Base-by-base conservation (phyloP, 768 basidiomycete genomes). In the Suillus lakei region DNA sequence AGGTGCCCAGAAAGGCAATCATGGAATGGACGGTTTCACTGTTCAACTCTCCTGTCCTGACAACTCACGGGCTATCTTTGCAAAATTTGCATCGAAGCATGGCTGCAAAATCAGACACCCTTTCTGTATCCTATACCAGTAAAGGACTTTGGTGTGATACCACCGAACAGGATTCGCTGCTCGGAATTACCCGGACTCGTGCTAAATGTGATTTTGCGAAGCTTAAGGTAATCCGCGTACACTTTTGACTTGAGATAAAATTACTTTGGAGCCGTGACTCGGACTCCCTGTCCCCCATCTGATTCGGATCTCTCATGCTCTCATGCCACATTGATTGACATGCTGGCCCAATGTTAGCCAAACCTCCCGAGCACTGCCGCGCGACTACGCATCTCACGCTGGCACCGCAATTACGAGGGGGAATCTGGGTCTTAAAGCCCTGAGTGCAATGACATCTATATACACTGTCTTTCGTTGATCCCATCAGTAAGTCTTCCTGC, bases 1-100 rank as follows among this genome's bases (percentile, higher is more conserved):
- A 64, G 36, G 54, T 62, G 53, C 44, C 46, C 46, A 63, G 59
- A 66, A 62, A 32, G 3, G 44, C 60, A 38, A 16, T 26, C 26
- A 54, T 48, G 44, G 12, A 23, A 46, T 12, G 43, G 10, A 46
- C 18, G 41, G 18, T 43, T 9, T 4, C 16, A 21, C 12, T 10
- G 21, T 10, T 46, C 23, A 46, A 48, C 46, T 23, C 26, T 2
- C 9, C 44, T 8, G 41, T 18, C 3, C 18, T 43, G 21, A 48
- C 13, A 34, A 4, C 32, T 3, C 36, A 12, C 36, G 12, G 36
- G 36, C 36, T 12, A 38, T 12, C 44, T n/a, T 44, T 44, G 43
- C 28, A 18, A 28, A 53, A 9, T 26, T 3, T 50, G 48, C 26
- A 16, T 26, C 7, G 3, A 50, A 16, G 15, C 7, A 26, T 16